A percentile compares a stretch with the other conserved stretches of the same genome.
These are phyloP conservation scores for Blastocrithidia nonstop DNA, from an alignment of 208 protist genomes.

Conservation along the genomic window DNA sequence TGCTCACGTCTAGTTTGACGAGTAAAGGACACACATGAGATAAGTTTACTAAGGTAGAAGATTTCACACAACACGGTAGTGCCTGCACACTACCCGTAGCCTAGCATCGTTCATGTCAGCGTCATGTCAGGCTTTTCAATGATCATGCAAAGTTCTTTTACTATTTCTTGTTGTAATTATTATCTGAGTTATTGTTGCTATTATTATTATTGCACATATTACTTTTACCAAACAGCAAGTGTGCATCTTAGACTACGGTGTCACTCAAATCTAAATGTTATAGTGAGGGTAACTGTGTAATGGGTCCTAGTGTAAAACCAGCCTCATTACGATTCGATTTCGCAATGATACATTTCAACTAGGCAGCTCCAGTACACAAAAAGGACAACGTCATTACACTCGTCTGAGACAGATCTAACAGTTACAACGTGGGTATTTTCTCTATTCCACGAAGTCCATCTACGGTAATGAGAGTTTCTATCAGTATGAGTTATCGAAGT, in stretches of 20 bases:
- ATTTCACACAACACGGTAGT: conserved; percentile 35
- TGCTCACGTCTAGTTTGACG: conserved; percentile 21
- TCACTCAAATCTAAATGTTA: conserved; percentile 49
- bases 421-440: conserved; percentile 18
- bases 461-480: conserved; percentile 41
- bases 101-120: conserved; percentile 43
- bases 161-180: too few relatives aligned
- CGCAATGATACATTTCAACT: conserved; percentile 17
- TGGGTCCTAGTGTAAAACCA: conserved; percentile 32
- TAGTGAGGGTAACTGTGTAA: conserved; percentile 23
- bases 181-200: neutral
- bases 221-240: conserved; percentile 9
- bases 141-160: conserved; percentile 9
- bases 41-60: conserved; percentile 16
- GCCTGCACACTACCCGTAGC: conserved; percentile 18
- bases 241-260: conserved; percentile 52
- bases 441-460: conserved; percentile 53
- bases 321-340: conserved; percentile 37
- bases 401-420: conserved; percentile 56
- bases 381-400: conserved; percentile 53
- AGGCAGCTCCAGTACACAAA: conserved; percentile 15
- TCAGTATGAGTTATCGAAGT: conserved; percentile 24
- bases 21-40: conserved; percentile 13
- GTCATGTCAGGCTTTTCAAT: conserved; percentile 41
- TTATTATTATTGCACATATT: neutral